phyloP scores from a whole-genome alignment of 2,329 filamentous ascomycete genomes.

The Apiospora saccharicola region DNA sequence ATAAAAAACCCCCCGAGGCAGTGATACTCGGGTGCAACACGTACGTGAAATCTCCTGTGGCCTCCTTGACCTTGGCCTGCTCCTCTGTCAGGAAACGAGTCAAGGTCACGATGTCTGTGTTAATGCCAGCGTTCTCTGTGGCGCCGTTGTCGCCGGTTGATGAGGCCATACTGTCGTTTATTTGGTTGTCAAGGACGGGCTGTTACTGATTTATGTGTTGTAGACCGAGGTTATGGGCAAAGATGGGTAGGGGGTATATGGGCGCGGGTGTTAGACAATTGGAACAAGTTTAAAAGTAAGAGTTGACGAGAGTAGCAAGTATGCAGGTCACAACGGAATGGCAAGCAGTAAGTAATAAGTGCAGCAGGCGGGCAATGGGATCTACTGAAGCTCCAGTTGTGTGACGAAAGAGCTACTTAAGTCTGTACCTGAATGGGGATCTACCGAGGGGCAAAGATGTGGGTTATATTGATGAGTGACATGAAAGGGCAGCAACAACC shows the following conservation, averaged over 20 bases:
- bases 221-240: slow-evolving; percentile 11
- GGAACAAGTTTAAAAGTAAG: background rate
- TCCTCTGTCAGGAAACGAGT: slow-evolving; percentile 97
- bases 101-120: slow-evolving; percentile 94
- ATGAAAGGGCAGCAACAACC: background rate
- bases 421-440: slow-evolving; percentile 17
- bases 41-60: slow-evolving; percentile 98
- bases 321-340: background rate
- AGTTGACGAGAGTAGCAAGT: slow-evolving; percentile 4
- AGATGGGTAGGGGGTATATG: background rate
- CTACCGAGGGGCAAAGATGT: slow-evolving; percentile 23
- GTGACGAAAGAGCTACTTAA: slow-evolving; percentile 24
- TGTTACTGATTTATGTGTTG: background rate
- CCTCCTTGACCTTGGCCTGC: slow-evolving; percentile 90
- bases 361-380: slow-evolving; percentile 5
- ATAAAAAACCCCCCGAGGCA: background rate
- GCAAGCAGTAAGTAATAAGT: slow-evolving; percentile 21
- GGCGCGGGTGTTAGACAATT: background rate
- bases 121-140: slow-evolving; percentile 76
- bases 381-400: slow-evolving; percentile 19
- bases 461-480: slow-evolving; percentile 23
- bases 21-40: slow-evolving; percentile 42
- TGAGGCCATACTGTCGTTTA: slow-evolving; percentile 19
- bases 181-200: background rate
- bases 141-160: slow-evolving; percentile 34